A percentile compares a stretch with the other conserved stretches of the same genome.
Evolutionary conservation across 768 basidiomycete species (phyloP).

Genomic region (Clitopilus passeckerianus): DNA sequence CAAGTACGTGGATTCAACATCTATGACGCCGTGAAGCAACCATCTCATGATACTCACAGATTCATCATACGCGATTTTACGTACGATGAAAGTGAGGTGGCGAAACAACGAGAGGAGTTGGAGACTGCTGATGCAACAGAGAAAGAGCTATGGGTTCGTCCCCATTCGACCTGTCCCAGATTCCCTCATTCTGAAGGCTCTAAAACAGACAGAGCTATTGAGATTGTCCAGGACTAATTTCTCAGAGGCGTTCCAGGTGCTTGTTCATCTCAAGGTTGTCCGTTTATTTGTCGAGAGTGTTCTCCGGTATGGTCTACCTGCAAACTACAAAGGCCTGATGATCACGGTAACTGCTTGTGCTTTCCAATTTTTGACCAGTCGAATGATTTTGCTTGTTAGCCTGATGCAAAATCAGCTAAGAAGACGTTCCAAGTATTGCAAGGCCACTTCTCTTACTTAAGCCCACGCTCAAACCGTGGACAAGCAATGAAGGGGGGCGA

Average conservation of each 20-base stretch:
- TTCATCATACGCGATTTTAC: slow-evolving; percentile 94
- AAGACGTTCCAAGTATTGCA: slow-evolving; percentile 73
- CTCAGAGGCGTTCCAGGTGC: slow-evolving; percentile 91
- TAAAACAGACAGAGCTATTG: slow-evolving; percentile 80
- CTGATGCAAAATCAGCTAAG: slow-evolving; percentile 80
- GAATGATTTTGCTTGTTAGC: slow-evolving; percentile 41
- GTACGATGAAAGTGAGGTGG: slow-evolving; percentile 77
- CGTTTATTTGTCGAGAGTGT: slow-evolving; percentile 94
- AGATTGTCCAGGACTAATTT: slow-evolving; percentile 92
- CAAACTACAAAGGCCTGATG: slow-evolving; percentile 78
- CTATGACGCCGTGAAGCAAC: neutral
- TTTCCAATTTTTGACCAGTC: neutral
- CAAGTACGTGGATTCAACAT: slow-evolving; percentile 51
- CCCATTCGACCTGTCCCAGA: neutral
- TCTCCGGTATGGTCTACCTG: slow-evolving; percentile 90
- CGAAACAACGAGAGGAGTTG: slow-evolving; percentile 78
- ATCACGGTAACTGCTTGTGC: slow-evolving; percentile 55
- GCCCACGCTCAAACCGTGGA: slow-evolving; percentile 56
- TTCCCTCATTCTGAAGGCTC: neutral
- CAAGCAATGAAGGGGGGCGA: slow-evolving; percentile 32
- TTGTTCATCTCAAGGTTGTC: slow-evolving; percentile 90
- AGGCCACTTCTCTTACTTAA: slow-evolving; percentile 75
- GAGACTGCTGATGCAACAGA: slow-evolving; percentile 79
- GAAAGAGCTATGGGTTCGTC: slow-evolving; percentile 91
- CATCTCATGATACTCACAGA: slow-evolving; percentile 31